phyloP scores from a whole-genome alignment of 176 grass and related monocot species.

The Paspalum notatum region DNA sequence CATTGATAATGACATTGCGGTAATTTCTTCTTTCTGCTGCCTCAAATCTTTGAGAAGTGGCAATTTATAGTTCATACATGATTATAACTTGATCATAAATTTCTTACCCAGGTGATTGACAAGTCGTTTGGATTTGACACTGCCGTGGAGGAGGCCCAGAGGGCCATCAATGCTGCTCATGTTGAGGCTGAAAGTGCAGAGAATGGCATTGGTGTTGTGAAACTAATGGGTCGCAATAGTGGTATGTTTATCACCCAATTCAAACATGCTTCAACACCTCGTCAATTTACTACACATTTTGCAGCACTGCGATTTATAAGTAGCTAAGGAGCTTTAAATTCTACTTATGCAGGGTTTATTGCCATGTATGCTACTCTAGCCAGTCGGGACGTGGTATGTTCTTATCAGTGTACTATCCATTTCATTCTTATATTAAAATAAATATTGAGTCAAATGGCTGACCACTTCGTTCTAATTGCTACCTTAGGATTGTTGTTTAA shows the following conservation, averaged over 20 bases:
- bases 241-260: conserved; percentile 52
- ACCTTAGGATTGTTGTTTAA: conserved; percentile 89
- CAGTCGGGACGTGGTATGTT: conserved; percentile 92
- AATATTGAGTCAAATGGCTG: conserved; percentile 14
- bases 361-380: conserved; percentile 97
- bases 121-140: conserved; percentile 99
- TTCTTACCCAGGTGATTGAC: conserved; percentile 76
- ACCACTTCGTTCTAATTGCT: conserved; percentile 26
- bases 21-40: conserved; percentile 47
- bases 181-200: conserved; percentile 91
- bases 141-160: conserved; percentile 95
- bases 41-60: neutral
- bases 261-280: conserved; percentile 21
- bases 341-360: conserved; percentile 76
- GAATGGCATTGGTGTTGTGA: conserved; percentile 95
- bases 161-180: conserved; percentile 93
- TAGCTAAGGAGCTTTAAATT: conserved; percentile 29
- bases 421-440: neutral
- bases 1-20: conserved; percentile 97
- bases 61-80: neutral
- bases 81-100: conserved; percentile 28
- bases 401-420: neutral
- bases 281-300: conserved; percentile 19
- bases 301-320: neutral
- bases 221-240: conserved; percentile 95